Evolutionary conservation across 495 filamentous ascomycete species (phyloP).

Genomic region (Hypoxylon intermedium): DNA sequence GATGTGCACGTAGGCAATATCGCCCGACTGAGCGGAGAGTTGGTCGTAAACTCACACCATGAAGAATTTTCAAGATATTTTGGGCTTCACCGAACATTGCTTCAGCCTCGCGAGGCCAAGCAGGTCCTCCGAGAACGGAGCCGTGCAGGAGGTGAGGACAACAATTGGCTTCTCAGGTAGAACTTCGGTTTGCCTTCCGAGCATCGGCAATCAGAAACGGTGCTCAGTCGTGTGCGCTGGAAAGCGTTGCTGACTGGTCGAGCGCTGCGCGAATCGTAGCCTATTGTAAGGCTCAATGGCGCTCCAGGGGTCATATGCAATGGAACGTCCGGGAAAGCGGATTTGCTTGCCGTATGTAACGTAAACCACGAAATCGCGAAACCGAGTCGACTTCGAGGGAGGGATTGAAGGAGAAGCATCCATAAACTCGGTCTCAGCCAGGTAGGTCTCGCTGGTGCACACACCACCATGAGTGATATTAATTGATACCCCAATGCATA

Average conservation of each 20-base stretch:
- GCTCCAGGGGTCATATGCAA: constrained; percentile 34
- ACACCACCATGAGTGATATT: constrained; percentile 36
- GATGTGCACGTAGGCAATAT: constrained; percentile 16
- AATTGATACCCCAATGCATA: constrained; percentile 36
- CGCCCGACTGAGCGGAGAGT: constrained; percentile 20
- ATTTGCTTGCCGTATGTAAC: constrained; percentile 36
- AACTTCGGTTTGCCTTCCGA: constrained; percentile 17
- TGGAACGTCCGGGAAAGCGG: constrained; percentile 38
- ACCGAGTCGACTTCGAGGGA: constrained; percentile 22
- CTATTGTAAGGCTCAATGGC: constrained; percentile 29
- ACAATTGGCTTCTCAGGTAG: constrained; percentile 2
- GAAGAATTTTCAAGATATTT: constrained; percentile 5
- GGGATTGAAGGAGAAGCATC: constrained; percentile 13
- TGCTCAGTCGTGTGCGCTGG: constrained; percentile 26
- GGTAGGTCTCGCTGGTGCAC: constrained; percentile 13
- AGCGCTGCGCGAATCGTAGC: constrained; percentile 15
- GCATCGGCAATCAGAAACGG: constrained; percentile 22
- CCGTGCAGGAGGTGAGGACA: neutral
- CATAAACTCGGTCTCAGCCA: constrained; percentile 34
- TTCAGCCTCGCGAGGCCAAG: constrained; percentile 27
- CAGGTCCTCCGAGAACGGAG: constrained; percentile 31
- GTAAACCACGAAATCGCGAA: constrained; percentile 20
- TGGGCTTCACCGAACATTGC: constrained; percentile 22
- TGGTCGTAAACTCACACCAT: constrained; percentile 11
- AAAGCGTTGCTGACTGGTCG: constrained; percentile 15